Conservation (phyloP, 306 rosid genomes). For the Cicer pinnatifidum region DNA sequence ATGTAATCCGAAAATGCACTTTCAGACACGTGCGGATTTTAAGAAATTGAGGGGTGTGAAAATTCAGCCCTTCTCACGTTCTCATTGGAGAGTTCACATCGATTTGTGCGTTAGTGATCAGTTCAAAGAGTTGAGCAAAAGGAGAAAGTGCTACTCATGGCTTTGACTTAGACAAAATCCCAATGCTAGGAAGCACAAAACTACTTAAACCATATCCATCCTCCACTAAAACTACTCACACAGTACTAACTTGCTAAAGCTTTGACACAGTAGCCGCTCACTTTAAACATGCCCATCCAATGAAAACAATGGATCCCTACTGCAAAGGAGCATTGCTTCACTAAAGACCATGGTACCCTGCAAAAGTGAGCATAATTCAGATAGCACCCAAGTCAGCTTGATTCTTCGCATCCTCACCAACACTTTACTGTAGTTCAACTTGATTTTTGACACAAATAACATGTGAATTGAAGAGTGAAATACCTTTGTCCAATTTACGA, state of each 20-base stretch:
- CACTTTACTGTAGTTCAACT: not conserved
- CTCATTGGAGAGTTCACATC: too few species aligned
- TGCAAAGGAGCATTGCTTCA: not conserved
- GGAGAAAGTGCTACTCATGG: too few species aligned
- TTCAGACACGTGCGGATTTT: too few species aligned
- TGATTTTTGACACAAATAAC: not conserved
- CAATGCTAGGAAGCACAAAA: too few species aligned
- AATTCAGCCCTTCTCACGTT: too few species aligned
- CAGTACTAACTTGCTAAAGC: not conserved
- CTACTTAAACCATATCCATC: too few species aligned
- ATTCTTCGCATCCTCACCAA: not conserved
- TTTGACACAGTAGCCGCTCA: not conserved
- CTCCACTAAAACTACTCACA: not conserved
- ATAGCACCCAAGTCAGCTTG: not conserved
- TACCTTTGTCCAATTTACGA: not conserved
- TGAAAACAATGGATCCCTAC: not conserved
- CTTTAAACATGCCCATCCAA: not conserved
- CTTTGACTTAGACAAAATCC: too few species aligned
- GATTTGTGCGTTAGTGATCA: too few species aligned
- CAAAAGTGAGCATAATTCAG: not conserved
- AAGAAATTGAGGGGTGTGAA: too few species aligned
- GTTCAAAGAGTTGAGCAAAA: too few species aligned
- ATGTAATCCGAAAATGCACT: too few species aligned
- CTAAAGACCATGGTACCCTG: not conserved
- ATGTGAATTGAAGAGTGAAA: constrained; percentile 8